Percentiles rank a stretch among this genome's conserved stretches.
Evolutionary conservation across 768 basidiomycete species (phyloP).

Genomic region (Naematelia encephala): DNA sequence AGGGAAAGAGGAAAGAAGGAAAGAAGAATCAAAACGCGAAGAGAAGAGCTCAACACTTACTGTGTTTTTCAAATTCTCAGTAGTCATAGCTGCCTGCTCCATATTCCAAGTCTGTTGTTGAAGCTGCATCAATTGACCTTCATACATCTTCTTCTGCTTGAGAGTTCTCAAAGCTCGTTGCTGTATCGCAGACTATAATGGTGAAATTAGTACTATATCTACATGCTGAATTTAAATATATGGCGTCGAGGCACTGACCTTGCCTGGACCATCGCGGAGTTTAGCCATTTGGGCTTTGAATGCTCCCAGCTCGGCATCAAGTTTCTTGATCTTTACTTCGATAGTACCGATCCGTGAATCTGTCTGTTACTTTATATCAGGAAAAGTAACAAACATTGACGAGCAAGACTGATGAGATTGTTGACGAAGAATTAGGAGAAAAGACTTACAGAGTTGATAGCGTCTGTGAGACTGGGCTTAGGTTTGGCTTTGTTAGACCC

Average conservation of each 20-base stretch:
- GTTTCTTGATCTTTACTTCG: constrained; percentile 94
- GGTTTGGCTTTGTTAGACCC: constrained; percentile 61
- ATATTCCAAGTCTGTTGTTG: constrained; percentile 97
- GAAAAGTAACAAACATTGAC: constrained; percentile 22
- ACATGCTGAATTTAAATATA: no score
- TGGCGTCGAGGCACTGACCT: constrained; percentile 63
- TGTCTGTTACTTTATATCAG: constrained; percentile 58
- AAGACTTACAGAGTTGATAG: constrained; percentile 65
- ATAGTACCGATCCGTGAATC: constrained; percentile 79
- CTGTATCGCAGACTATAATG: constrained; percentile 74
- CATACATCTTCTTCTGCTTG: constrained; percentile 88
- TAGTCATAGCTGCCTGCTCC: constrained; percentile 90
- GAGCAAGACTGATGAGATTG: constrained; percentile 10
- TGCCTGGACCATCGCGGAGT: constrained; percentile 88
- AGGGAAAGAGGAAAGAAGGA: not conserved
- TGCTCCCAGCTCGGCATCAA: constrained; percentile 83
- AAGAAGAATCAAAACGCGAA: not conserved
- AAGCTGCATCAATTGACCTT: constrained; percentile 82
- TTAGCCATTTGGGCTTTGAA: constrained; percentile 97
- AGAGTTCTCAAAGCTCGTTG: constrained; percentile 88
- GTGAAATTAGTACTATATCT: no score
- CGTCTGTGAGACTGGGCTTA: constrained; percentile 81
- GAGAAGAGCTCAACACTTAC: constrained; percentile 31
- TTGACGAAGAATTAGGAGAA: not conserved
- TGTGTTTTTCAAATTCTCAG: constrained; percentile 96